Percentiles rank a stretch among this genome's conserved stretches.
These are phyloP conservation scores for Botrytis deweyae DNA, from an alignment of 2,329 filamentous ascomycete genomes.

Conservation along the genomic window DNA sequence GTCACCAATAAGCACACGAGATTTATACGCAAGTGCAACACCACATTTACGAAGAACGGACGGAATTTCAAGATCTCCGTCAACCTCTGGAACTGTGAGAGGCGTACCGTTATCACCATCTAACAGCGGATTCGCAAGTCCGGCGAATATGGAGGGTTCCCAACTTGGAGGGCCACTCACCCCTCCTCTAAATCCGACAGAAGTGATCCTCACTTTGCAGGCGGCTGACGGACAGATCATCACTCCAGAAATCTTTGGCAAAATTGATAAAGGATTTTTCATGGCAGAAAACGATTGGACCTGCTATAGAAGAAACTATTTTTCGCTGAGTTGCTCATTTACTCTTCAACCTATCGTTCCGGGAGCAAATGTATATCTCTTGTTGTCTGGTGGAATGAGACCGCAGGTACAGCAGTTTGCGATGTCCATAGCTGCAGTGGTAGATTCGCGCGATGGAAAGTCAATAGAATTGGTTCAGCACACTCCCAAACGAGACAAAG, in stretches of 20 bases:
- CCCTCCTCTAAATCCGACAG: constrained; percentile 42
- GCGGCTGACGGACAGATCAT: constrained; percentile 51
- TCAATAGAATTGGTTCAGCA: constrained; percentile 72
- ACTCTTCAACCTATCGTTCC: constrained; percentile 50
- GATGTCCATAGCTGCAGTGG: constrained; percentile 65
- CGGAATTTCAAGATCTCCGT: constrained; percentile 39
- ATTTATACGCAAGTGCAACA: constrained; percentile 38
- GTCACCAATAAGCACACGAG: constrained; percentile 37
- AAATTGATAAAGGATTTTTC: constrained; percentile 72
- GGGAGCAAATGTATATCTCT: constrained; percentile 44
- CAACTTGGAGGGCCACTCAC: constrained; percentile 28
- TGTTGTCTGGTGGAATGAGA: constrained; percentile 30
- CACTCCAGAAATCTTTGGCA: constrained; percentile 62
- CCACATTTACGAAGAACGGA: constrained; percentile 36
- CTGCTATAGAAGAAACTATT: constrained; percentile 73
- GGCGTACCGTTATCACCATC: constrained; percentile 39
- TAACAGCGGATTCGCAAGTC: constrained; percentile 39
- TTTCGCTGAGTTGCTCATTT: constrained; percentile 65
- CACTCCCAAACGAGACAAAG: constrained; percentile 71
- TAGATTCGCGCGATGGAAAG: constrained; percentile 62
- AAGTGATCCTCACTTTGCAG: constrained; percentile 48
- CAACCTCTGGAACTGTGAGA: constrained; percentile 34
- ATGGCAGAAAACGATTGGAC: constrained; percentile 66
- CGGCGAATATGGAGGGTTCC: constrained; percentile 39
- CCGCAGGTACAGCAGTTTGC: constrained; percentile 56